phyloP scores from a whole-genome alignment of 148 eudicot genomes.

The Diospyros lotus region DNA sequence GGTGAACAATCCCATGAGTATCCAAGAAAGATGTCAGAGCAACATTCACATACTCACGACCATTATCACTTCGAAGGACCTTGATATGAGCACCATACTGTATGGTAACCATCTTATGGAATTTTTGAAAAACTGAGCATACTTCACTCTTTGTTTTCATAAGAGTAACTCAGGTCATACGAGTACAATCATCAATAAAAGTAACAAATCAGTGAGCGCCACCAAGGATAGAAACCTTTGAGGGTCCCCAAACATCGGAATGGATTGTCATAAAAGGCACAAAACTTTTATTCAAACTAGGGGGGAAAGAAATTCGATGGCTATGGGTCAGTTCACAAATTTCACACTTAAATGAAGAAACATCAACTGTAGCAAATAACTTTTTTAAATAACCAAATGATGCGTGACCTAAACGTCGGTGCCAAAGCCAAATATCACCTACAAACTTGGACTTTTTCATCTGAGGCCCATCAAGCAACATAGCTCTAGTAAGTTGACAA shows the following conservation, averaged over 20 bases:
- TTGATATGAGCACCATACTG: too few species aligned
- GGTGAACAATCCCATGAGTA: too few species aligned
- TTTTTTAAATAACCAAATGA: slow-evolving; percentile 19
- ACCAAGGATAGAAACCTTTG: background rate
- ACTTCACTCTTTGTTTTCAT: slow-evolving; percentile 4
- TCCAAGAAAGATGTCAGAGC: too few species aligned
- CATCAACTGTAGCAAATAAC: background rate
- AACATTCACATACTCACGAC: too few species aligned
- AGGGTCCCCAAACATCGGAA: slow-evolving; percentile 20
- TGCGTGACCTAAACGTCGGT: slow-evolving; percentile 2
- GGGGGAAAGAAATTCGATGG: slow-evolving; percentile 6
- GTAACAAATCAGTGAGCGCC: slow-evolving; percentile 10
- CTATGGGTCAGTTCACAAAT: slow-evolving; percentile 15
- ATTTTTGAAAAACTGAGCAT: background rate
- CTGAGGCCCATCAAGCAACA: background rate
- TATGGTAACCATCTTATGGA: background rate
- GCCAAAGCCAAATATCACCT: slow-evolving; percentile 11
- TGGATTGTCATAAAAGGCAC: background rate
- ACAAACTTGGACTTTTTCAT: too few species aligned
- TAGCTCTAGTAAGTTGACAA: too few species aligned
- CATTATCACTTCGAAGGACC: too few species aligned
- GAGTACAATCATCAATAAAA: slow-evolving; percentile 22
- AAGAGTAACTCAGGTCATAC: slow-evolving; percentile 12
- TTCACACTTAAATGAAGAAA: background rate
- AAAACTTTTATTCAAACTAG: slow-evolving; percentile 13